These are phyloP conservation scores for Tolypocladium tropicale DNA, from an alignment of 2,329 filamentous ascomycete species.

Conservation along the genomic window DNA sequence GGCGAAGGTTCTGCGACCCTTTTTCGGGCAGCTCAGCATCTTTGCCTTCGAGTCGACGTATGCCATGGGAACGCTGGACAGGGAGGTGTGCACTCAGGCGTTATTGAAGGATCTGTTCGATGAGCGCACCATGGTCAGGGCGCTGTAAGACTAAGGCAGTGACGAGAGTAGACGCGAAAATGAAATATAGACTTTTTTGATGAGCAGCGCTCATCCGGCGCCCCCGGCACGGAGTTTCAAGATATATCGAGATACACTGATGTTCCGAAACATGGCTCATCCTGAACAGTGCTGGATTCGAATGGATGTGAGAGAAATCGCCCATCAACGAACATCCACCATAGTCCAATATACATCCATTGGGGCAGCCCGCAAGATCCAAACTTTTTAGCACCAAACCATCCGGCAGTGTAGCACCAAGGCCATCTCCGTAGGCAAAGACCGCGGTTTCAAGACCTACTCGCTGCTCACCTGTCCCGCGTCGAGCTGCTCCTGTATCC, in stretches of 20 bases:
- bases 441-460: neutral
- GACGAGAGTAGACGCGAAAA: neutral
- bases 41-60: slow-evolving; percentile 90
- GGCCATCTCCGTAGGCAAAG: neutral
- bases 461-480: neutral
- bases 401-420: neutral
- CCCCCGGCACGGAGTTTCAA: neutral
- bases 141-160: slow-evolving; percentile 27
- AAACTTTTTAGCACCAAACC: neutral
- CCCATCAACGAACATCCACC: neutral
- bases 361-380: neutral
- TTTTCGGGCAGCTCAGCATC: slow-evolving; percentile 87
- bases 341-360: neutral
- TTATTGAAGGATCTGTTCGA: slow-evolving; percentile 71
- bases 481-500: neutral
- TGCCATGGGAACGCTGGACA: slow-evolving; percentile 63
- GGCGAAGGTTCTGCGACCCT: slow-evolving; percentile 70
- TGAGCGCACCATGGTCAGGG: slow-evolving; percentile 58
- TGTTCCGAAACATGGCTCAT: neutral
- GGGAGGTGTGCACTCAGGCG: slow-evolving; percentile 50
- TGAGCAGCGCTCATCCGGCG: neutral
- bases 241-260: too few relatives aligned
- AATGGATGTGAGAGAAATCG: neutral
- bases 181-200: neutral
- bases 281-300: neutral